Percentiles rank a stretch among this genome's conserved stretches.
phyloP scores from a whole-genome alignment of 2,329 filamentous ascomycete species.

The Fusarium aywerte region DNA sequence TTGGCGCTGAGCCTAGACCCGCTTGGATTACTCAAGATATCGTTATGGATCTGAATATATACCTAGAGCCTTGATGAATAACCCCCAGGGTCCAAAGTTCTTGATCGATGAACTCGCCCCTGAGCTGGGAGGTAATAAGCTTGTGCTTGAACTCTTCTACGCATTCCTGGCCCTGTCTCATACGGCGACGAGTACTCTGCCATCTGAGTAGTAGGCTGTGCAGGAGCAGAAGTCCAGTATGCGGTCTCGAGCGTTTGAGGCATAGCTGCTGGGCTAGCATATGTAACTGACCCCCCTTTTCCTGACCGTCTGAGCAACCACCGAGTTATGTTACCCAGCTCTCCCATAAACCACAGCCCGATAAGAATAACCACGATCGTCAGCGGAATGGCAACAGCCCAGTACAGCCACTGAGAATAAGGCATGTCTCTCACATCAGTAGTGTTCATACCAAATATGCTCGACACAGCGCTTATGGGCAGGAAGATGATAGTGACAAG shows the following conservation, averaged over 20 bases:
- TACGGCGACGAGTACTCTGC: constrained; percentile 20
- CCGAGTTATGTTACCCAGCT: constrained; percentile 51
- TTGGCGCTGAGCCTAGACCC: too few relatives aligned
- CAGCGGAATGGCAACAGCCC: constrained; percentile 60
- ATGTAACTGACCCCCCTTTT: constrained; percentile 15
- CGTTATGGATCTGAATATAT: background rate
- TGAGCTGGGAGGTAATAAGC: constrained; percentile 4
- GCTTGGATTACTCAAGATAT: too few relatives aligned
- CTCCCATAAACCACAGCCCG: constrained; percentile 58
- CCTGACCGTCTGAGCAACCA: constrained; percentile 45
- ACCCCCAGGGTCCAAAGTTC: background rate
- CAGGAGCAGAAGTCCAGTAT: constrained; percentile 16
- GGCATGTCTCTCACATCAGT: constrained; percentile 62
- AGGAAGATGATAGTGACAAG: constrained; percentile 62
- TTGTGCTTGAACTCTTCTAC: constrained; percentile 16
- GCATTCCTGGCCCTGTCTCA: constrained; percentile 13
- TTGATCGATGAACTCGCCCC: constrained; percentile 1
- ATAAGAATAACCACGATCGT: constrained; percentile 54
- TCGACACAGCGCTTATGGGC: constrained; percentile 58
- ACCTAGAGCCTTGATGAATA: background rate
- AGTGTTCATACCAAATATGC: constrained; percentile 66
- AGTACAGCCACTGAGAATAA: constrained; percentile 61
- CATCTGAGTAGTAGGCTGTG: background rate
- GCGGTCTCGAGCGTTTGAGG: constrained; percentile 16
- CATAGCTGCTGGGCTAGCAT: constrained; percentile 19